Evolutionary conservation across 225 moss, liverwort and hornwort genomes (phyloP), one percentile per base, ranked within the genome.

Genomic region (Neckera pumila): DNA sequence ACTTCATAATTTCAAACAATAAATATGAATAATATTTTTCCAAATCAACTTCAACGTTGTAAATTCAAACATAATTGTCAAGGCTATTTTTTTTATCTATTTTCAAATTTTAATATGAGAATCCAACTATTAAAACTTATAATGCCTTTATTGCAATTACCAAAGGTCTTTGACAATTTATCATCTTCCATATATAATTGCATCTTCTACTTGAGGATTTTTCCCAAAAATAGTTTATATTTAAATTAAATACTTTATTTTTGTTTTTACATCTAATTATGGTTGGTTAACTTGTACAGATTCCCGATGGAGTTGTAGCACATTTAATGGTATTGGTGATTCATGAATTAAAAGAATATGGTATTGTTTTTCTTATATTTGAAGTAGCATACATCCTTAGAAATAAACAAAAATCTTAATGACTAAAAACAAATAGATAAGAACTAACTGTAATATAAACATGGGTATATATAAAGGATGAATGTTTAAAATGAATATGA

Each of bases 261-360:
- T 20, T 43, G 3, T 31, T 12, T 4, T 4, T 27, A 15, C 3
- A 16, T 42, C 17, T 1, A 34, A 25, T 12, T 13, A 28, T 43
- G 1, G 9, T 62, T 70, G 36, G 1, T 9, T 63, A 19, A 15
- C 18, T 34, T 61, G 23, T 91, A 64, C 57, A 98, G 96, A 91
- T 94, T 81, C 94, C 98, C 7, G 84, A 91, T 90, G 88, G 92
- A 64, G 92, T 96, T 86, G 75, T 97, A 34, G 94, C 93, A 4
- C 93, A 93, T 89, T 88, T 98, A 65, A 89, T 97, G 91, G 57
- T 97, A 82, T 47, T 96, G 51, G 93, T 92, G 23, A 71, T 94
- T 45, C 49, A 88, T 14, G 93, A 93, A 66, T 89, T 98, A 84
- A 87, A 91, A 89, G 95, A 91, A 76, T 98, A 98, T 83, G 95